Evolutionary conservation across 108 stramenopile genomes (phyloP).

Genomic region (Phaeodactylum tricornutum): DNA sequence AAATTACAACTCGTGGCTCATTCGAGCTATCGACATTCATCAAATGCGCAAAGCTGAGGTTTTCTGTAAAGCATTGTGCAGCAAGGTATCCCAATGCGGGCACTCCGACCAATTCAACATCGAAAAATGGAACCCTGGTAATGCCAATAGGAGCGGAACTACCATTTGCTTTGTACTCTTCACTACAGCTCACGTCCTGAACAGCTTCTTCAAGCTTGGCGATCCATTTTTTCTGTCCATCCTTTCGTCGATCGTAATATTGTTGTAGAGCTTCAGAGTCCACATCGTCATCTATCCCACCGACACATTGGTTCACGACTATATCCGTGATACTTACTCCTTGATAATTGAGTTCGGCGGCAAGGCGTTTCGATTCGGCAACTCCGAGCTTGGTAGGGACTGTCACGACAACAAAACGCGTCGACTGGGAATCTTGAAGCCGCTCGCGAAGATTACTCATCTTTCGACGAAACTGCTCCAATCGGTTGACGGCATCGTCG

Average conservation of each 20-base stretch:
- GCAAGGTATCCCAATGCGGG: conserved; percentile 74
- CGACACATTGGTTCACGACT: conserved; percentile 79
- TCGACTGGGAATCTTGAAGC: conserved; percentile 35
- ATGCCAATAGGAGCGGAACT: conserved; percentile 38
- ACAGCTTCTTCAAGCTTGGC: conserved; percentile 45
- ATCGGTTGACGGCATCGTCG: conserved; percentile 49
- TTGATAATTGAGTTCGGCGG: conserved; percentile 51
- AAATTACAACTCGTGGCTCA: conserved; percentile 64
- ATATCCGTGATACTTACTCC: conserved; percentile 64
- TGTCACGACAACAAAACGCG: conserved; percentile 83
- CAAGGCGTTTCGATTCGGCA: conserved; percentile 65
- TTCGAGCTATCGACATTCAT: conserved; percentile 26
- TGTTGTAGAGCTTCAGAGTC: conserved; percentile 31
- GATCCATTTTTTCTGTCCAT: conserved; percentile 69
- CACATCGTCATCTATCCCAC: conserved; percentile 4
- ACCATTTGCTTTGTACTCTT: conserved; percentile 52
- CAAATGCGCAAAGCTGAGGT: conserved; percentile 42
- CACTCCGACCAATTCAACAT: conserved; percentile 75
- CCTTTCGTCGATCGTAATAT: conserved; percentile 64
- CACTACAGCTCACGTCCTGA: conserved; percentile 48
- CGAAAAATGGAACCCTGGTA: conserved; percentile 70
- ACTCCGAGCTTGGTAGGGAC: conserved; percentile 85
- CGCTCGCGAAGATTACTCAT: conserved; percentile 32
- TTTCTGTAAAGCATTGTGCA: conserved; percentile 30
- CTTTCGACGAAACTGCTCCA: conserved; percentile 64